Evolutionary conservation across 495 filamentous ascomycete genomes (phyloP).

Genomic region (Aspergillus baeticus): DNA sequence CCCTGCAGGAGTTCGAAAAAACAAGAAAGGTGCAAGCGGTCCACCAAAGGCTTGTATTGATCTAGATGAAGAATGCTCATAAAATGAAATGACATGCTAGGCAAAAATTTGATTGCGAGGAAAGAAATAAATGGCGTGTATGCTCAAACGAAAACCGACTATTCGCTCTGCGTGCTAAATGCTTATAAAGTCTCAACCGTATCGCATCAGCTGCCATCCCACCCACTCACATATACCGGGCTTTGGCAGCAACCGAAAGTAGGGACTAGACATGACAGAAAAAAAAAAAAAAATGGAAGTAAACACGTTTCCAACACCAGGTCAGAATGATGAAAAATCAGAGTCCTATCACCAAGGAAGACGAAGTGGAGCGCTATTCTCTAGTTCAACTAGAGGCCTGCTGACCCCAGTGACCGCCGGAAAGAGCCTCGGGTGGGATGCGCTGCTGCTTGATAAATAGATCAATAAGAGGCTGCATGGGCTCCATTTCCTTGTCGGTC

Average conservation of each 20-base stretch:
- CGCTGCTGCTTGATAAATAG: slow-evolving; percentile 83
- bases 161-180: slow-evolving; percentile 47
- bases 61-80: slow-evolving; percentile 12
- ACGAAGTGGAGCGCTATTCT: slow-evolving; percentile 17
- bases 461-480: slow-evolving; percentile 90
- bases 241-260: slow-evolving; percentile 1
- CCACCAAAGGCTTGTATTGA: slow-evolving; percentile 10
- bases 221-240: neutral
- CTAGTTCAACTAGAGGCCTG: slow-evolving; percentile 38
- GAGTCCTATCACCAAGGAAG: slow-evolving; percentile 21
- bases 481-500: slow-evolving; percentile 80
- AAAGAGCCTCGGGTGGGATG: slow-evolving; percentile 66
- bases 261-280: slow-evolving; percentile 10
- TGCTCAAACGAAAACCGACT: slow-evolving; percentile 32
- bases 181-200: slow-evolving; percentile 32
- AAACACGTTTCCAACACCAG: slow-evolving; percentile 37
- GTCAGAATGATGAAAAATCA: slow-evolving; percentile 37
- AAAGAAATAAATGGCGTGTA: slow-evolving; percentile 19
- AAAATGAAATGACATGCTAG: slow-evolving; percentile 11
- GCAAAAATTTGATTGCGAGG: slow-evolving; percentile 19
- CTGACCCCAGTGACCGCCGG: slow-evolving; percentile 49
- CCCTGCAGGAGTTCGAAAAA: neutral
- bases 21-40: neutral
- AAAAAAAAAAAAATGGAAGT: slow-evolving; percentile 1
- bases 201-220: slow-evolving; percentile 28